These are phyloP conservation scores for Mrakia frigida DNA, from an alignment of 768 basidiomycete species.

Conservation along the genomic window DNA sequence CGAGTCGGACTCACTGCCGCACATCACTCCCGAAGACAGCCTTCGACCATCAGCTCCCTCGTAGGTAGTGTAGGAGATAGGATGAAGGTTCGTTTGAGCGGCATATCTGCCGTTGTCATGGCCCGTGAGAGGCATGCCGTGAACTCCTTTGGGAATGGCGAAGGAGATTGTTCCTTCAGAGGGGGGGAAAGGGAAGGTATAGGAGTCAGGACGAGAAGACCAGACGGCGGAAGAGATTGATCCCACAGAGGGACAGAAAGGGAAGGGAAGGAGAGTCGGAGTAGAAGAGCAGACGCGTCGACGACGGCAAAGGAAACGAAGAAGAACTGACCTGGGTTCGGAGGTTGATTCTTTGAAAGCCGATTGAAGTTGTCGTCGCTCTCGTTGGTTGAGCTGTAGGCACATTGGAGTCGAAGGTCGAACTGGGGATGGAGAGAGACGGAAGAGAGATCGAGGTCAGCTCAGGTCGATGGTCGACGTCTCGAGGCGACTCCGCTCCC, in stretches of 20 bases:
- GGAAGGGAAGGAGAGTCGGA: too few relatives aligned
- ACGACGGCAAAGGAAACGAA: too few relatives aligned
- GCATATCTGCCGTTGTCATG: neutral
- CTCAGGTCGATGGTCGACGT: too few relatives aligned
- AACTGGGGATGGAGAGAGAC: neutral
- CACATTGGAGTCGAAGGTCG: slow-evolving; percentile 12
- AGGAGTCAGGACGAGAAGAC: too few relatives aligned
- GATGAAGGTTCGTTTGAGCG: slow-evolving; percentile 8
- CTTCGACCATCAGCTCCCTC: neutral
- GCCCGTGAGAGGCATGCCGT: neutral
- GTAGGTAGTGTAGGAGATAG: slow-evolving; percentile 13
- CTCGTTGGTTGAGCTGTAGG: neutral
- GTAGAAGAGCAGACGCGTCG: too few relatives aligned
- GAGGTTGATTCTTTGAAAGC: neutral
- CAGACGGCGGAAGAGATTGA: neutral
- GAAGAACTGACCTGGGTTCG: neutral
- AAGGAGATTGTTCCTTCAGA: neutral
- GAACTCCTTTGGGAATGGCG: neutral
- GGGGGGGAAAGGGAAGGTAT: too few relatives aligned
- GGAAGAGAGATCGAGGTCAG: neutral
- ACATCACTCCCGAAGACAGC: neutral
- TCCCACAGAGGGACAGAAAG: neutral
- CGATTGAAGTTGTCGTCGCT: neutral
- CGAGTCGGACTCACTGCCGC: neutral
- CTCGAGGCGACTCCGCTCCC: neutral